Evolutionary conservation across 345 rosid species (phyloP), one percentile per base, ranked within the genome.

Genomic region (Psidium guajava): DNA sequence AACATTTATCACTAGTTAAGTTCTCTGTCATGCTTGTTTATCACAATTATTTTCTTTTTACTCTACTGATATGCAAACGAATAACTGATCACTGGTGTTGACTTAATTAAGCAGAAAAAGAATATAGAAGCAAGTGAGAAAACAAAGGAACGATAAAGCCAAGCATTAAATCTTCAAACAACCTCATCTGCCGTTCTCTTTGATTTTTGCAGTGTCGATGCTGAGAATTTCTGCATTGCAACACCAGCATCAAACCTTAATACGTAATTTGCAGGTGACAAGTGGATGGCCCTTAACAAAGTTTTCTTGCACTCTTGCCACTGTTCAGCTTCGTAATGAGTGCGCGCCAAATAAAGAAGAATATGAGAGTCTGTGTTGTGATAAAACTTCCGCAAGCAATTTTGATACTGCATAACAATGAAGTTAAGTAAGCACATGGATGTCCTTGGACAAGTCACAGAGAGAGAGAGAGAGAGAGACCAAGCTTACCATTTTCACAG

Each of bases 271-370:
- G 98, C 94, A 81, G 99, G 99, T 86, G 98, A 86, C 88, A 96
- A 91, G 87, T 97, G 99, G 90, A 97, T 97, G 85, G 98, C 98
- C 91, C 98, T 94, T 84, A 95, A 87, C 59, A 97, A 88, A 82
- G 98, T 92, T 92, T 93, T 97, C 92, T 96, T 97, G 98, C 99
- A 97, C 83, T 97, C 99, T 93, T 96, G 99, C 99, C 99, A 97
- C 86, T 97, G 98, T 90, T 97, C 99, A 87, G 99, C 99, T 93
- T 97, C 99, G 91, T 96, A 96, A 91, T 96, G 95, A 59, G 98
- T 97, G 84, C 98, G 96, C 54, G 99, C 99, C 84, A 97, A 83
- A 90, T 97, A 96, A 73, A 97, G 98, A 91, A 93, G 98, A 90
- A 94, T 93, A 88, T 96, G 98, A 83, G 95, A 93, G 89, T 97